These are phyloP conservation scores for Ceriops tagal DNA, from an alignment of 345 rosid genomes.

Conservation along the genomic window DNA sequence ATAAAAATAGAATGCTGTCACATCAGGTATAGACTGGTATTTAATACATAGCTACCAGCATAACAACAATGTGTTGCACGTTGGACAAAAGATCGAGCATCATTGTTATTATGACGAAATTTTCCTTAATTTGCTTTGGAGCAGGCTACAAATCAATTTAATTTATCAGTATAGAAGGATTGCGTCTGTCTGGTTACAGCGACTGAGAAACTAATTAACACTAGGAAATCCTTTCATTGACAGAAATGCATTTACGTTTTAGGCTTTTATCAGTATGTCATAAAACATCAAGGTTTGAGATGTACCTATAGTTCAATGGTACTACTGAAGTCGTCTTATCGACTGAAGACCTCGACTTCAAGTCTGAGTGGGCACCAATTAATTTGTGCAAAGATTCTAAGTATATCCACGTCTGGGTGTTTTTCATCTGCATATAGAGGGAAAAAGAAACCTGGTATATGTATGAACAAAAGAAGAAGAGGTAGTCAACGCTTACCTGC, in stretches of 20 bases:
- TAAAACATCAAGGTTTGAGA: no score
- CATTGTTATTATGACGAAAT: neutral
- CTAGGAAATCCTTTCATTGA: neutral
- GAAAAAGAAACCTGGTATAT: neutral
- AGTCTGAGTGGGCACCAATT: no score
- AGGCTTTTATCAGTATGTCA: neutral
- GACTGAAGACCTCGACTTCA: no score
- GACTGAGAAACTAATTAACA: neutral
- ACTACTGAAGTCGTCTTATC: no score
- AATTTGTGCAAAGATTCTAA: neutral
- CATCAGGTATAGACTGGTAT: no score
- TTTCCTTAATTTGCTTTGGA: neutral
- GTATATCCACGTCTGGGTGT: neutral
- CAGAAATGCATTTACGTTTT: neutral
- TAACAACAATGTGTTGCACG: neutral
- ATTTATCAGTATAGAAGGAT: neutral
- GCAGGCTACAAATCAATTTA: neutral
- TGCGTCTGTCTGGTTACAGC: conserved; percentile 3
- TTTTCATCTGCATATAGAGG: neutral
- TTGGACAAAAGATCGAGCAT: neutral
- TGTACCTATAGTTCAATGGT: no score
- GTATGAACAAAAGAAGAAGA: neutral
- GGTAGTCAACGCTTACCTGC: neutral
- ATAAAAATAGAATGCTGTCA: no score
- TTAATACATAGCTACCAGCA: no score